Evolutionary conservation across 2,329 filamentous ascomycete species (phyloP), one percentile per base, ranked within the genome.

Genomic region (Colletotrichum sp.): DNA sequence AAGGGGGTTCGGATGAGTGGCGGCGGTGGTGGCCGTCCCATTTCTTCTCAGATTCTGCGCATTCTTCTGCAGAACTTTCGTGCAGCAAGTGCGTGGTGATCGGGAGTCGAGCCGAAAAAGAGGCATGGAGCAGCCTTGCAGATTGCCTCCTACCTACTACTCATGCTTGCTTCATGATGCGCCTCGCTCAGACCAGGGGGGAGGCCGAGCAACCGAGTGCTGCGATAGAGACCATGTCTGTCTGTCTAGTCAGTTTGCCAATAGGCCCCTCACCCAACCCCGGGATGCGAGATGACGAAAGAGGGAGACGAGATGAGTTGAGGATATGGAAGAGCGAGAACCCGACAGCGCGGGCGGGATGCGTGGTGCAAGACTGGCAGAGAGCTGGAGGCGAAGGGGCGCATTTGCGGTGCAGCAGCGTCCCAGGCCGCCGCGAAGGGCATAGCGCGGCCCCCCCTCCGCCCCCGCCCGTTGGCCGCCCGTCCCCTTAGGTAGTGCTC

Each of bases 111-210:
- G 43, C 60, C 60, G 67, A 74, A 28, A 26, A 28, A 52, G 63
- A 24, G 26, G n/a, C 65, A 43, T 63, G 71, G 71, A 52, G 26
- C 13, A 18, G 66, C 65, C 57, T 63, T 57, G 32, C 66, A 64
- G 43, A 21, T 52, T 52, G 43, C 43, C 43, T 52, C 43, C n/a
- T 52, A 4, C n/a, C 6, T 21, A 21, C 57, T 30, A 24, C 57
- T 73, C 28, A 36, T 70, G 30, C 70, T 64, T 61, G 71, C 71
- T 70, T 70, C 71, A 57, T 18, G 38, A 70, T 70, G 43, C 66
- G 66, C 66, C 64, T 58, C 36, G 32, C 24, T 10, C 30, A 21
- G 48, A 8, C 65, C 28, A 6, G 65, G 65, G 64, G 6, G 10
- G 38, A 36, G 52, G 66, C n/a, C 66, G 30, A 68, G 43, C 43